Evolutionary conservation across 305 asterid genomes (phyloP).

Genomic region (Salvia sclarea): DNA sequence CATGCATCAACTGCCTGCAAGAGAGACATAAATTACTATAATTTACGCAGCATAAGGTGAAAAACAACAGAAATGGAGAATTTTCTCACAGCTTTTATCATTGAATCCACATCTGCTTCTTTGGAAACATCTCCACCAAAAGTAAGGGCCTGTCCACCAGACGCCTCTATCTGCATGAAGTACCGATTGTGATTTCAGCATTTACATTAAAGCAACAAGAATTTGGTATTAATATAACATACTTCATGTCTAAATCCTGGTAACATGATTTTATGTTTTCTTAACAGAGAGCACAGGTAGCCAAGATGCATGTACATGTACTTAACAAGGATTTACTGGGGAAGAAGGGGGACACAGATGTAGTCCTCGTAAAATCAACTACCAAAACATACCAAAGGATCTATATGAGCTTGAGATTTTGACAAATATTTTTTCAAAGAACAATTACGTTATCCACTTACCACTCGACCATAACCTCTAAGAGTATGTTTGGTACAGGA

Average conservation of each 20-base stretch:
- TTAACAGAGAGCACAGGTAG: conserved; percentile 7
- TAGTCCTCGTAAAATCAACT: background rate
- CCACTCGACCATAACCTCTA: background rate
- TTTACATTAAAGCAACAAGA: conserved; percentile 8
- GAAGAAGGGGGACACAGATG: conserved; percentile 1
- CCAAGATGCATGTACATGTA: background rate
- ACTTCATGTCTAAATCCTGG: background rate
- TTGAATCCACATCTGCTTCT: conserved; percentile 84
- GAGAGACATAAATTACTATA: conserved; percentile 29
- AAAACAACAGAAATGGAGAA: conserved; percentile 15
- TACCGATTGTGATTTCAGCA: background rate
- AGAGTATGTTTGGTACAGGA: background rate
- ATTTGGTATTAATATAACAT: background rate
- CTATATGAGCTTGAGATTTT: conserved; percentile 2
- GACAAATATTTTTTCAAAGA: background rate
- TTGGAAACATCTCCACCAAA: conserved; percentile 97
- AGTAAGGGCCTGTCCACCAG: conserved; percentile 85
- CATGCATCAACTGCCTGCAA: conserved; percentile 85
- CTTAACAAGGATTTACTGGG: conserved; percentile 7
- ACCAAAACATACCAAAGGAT: background rate
- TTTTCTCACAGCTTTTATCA: conserved; percentile 81
- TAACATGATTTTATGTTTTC: background rate
- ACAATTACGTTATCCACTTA: conserved; percentile 8
- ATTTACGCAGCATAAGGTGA: conserved; percentile 23
- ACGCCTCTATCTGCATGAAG: conserved; percentile 71